A percentile compares a stretch with the other conserved stretches of the same genome.
phyloP scores from a whole-genome alignment of 129 eudicot genomes.

The Heracleum sosnowskyi region DNA sequence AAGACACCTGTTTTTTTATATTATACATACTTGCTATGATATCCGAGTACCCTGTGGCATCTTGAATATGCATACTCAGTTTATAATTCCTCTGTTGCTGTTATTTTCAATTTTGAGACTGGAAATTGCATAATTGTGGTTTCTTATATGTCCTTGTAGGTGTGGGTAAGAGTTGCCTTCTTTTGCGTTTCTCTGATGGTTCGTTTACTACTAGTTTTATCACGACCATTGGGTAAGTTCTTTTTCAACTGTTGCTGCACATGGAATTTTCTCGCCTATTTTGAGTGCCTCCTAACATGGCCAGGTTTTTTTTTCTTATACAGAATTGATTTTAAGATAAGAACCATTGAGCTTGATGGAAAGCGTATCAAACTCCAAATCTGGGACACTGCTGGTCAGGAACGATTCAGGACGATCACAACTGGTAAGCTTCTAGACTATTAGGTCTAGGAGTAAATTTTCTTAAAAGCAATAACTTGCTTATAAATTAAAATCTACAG shows the following conservation, averaged over 20 bases:
- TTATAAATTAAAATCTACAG: background rate
- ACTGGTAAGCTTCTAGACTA: constrained; percentile 37
- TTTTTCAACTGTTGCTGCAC: background rate
- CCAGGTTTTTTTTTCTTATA: constrained; percentile 8
- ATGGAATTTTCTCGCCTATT: background rate
- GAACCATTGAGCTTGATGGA: constrained; percentile 63
- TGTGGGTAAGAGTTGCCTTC: constrained; percentile 68
- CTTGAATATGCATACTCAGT: background rate
- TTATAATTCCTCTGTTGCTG: background rate
- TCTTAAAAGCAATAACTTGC: background rate
- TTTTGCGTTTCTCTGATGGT: constrained; percentile 71
- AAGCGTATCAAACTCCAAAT: constrained; percentile 66
- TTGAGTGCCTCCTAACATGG: background rate
- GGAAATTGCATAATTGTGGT: background rate
- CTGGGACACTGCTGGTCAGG: constrained; percentile 80
- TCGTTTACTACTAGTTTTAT: constrained; percentile 71
- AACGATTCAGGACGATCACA: constrained; percentile 58
- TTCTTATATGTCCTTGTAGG: constrained; percentile 31
- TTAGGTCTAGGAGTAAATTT: background rate
- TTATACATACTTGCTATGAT: background rate
- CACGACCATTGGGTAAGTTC: constrained; percentile 61
- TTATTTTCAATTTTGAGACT: background rate
- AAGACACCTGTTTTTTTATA: background rate
- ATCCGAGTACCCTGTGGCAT: background rate
- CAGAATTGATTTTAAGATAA: constrained; percentile 61